Base-by-base conservation (phyloP, 805 yeast species). In the Danielia reshetovae region DNA sequence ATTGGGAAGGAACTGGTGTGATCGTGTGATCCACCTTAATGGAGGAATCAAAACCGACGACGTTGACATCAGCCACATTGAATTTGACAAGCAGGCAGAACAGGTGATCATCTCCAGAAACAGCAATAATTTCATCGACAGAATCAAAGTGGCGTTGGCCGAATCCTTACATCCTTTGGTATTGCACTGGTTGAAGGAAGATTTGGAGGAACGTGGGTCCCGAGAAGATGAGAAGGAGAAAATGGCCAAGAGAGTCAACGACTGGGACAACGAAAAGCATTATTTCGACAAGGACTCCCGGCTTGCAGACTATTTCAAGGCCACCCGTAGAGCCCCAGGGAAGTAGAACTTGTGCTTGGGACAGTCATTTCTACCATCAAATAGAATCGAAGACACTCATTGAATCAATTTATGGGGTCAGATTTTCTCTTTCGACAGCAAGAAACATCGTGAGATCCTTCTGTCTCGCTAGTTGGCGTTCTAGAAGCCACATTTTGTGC, bases 1-100 rank as follows among this genome's bases (percentile, higher is more conserved):
- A 0, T 72, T 93, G 38, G 87, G 86, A 10, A 69, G 72, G 30
- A 42, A 45, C 18, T 93, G 97, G 96, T 95, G 97, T 18, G 84
- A 94, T 24, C 69, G 83, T 34, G 67, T 93, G 7, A 70, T 81
- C 10, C 98, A 93, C 58, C 65, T 93, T 43, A 78, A 74, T 47
- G 73, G 76, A 34, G 97, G 97, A 1, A 55, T 59, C 16, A 70
- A 63, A 18, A 55, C 61, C 15, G 65, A 68, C 38, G 65, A 63
- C 33, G 44, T 65, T n/a, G 34, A 46, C 9, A 59, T 58, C 38
- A 45, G 45, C 11, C 45, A 61, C 21, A 43, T 70, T 18, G 30
- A 38, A 2, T 69, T 62, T 34, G 37, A 43, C n/a, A 53, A 55
- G 16, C 62, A 56, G 25, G 38, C 62, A 22, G 53, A 60, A n/a